phyloP scores from a whole-genome alignment of 139 green algal species.

The Dunaliella primolecta region DNA sequence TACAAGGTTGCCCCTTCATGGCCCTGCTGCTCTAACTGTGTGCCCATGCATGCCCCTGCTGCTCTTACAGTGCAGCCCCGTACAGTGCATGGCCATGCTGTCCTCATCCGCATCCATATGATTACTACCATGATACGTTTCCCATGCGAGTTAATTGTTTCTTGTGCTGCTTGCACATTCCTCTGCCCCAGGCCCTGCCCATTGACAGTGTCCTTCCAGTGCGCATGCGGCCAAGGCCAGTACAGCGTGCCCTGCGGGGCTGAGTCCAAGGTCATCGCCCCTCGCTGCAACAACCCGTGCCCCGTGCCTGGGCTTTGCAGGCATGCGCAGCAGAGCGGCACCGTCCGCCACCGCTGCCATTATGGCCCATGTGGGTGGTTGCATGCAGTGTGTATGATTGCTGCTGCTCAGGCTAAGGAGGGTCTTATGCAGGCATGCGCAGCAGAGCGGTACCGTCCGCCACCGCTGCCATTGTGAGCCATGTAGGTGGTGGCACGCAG shows the following conservation, averaged over 20 bases:
- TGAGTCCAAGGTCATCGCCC: constrained; percentile 55
- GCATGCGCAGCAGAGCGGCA: constrained; percentile 27
- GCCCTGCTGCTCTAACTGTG: too few species aligned
- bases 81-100: too few species aligned
- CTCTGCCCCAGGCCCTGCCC: constrained; percentile 71
- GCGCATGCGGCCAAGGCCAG: constrained; percentile 61
- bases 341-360: constrained; percentile 55
- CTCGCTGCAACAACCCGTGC: constrained; percentile 59
- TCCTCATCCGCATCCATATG: too few species aligned
- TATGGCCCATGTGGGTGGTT: constrained; percentile 56
- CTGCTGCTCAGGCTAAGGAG: too few species aligned
- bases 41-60: too few species aligned
- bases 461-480: constrained; percentile 74
- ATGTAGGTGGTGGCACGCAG: constrained; percentile 28
- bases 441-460: background rate
- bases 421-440: constrained; percentile 65
- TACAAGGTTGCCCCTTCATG: too few species aligned
- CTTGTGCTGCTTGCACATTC: too few species aligned
- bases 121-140: too few species aligned
- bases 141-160: too few species aligned
- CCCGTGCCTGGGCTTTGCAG: constrained; percentile 56
- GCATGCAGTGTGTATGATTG: too few species aligned
- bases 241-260: constrained; percentile 73
- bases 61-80: too few species aligned
- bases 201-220: constrained; percentile 60